phyloP scores from a whole-genome alignment of 768 basidiomycete species.

The Termitomyces sp. region DNA sequence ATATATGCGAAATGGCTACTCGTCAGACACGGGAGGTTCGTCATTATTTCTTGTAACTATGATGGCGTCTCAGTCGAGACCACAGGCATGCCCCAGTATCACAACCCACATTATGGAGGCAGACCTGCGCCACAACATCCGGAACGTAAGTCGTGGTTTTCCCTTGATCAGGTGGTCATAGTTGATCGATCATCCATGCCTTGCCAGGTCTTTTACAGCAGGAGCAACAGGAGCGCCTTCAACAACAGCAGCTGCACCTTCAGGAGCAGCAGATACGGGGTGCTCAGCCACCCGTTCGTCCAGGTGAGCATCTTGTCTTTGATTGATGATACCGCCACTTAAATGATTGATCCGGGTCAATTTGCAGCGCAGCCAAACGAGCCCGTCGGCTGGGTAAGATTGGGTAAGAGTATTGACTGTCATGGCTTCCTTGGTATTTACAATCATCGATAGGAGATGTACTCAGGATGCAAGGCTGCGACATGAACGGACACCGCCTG shows the following conservation, averaged over 20 bases:
- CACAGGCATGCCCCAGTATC: conserved; percentile 4
- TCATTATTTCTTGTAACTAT: not conserved
- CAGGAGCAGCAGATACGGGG: not conserved
- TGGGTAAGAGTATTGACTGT: not conserved
- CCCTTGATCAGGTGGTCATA: not conserved
- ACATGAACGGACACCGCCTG: not conserved
- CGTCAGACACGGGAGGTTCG: conserved; percentile 10
- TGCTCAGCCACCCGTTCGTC: not conserved
- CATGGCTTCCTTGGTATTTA: not conserved
- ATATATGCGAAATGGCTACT: conserved; percentile 4
- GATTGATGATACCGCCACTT: not conserved
- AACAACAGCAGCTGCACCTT: not conserved
- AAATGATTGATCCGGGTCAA: not conserved
- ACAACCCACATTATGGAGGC: not conserved
- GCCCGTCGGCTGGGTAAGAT: not conserved
- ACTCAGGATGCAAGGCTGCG: not conserved
- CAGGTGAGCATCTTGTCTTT: not conserved
- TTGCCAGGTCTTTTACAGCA: not conserved
- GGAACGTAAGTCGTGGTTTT: not conserved
- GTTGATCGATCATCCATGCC: not conserved
- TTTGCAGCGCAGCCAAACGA: not conserved
- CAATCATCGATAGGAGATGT: not conserved
- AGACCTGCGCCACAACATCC: conserved; percentile 3
- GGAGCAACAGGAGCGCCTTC: not conserved
- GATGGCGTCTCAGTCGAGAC: not conserved